Percentiles rank a stretch among this genome's conserved stretches.
phyloP scores from a whole-genome alignment of 768 basidiomycete genomes.

The Podaxis sp. region DNA sequence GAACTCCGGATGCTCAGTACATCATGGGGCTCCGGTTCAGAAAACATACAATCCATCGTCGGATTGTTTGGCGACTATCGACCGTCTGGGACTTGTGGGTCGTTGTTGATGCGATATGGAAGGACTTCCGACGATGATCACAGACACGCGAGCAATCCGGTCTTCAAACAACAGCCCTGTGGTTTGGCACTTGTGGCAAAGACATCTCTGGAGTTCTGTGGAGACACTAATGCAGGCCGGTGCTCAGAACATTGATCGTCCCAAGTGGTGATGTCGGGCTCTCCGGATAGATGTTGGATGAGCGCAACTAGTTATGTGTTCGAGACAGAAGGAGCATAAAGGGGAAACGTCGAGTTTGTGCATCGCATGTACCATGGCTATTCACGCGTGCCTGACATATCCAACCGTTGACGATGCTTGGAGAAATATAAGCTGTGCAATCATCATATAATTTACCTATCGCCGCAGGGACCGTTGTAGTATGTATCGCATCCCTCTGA shows the following conservation, averaged over 20 bases:
- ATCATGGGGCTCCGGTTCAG: not conserved
- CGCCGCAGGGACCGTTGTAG: too few species aligned
- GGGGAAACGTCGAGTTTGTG: not conserved
- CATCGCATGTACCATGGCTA: too few species aligned
- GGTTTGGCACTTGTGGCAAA: not conserved
- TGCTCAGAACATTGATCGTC: not conserved
- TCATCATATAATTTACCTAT: not conserved
- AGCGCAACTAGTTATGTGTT: not conserved
- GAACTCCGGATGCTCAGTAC: not conserved
- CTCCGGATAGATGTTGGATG: not conserved
- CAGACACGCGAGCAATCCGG: not conserved
- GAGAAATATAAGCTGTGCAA: not conserved
- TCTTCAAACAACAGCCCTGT: not conserved
- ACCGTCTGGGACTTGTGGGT: not conserved
- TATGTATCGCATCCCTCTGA: too few species aligned
- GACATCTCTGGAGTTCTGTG: not conserved
- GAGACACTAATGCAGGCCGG: not conserved
- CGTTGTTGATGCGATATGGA: slow-evolving; percentile 4
- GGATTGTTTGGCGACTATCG: not conserved
- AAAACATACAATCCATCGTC: not conserved
- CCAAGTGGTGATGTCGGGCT: not conserved
- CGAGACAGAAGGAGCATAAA: not conserved
- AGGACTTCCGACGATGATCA: not conserved
- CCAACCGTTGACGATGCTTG: not conserved
- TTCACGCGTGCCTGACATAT: not conserved